A percentile compares a stretch with the other conserved stretches of the same genome.
These are phyloP conservation scores for Aegilops speltoides DNA, from an alignment of 176 grass and related monocot species.

Conservation along the genomic window DNA sequence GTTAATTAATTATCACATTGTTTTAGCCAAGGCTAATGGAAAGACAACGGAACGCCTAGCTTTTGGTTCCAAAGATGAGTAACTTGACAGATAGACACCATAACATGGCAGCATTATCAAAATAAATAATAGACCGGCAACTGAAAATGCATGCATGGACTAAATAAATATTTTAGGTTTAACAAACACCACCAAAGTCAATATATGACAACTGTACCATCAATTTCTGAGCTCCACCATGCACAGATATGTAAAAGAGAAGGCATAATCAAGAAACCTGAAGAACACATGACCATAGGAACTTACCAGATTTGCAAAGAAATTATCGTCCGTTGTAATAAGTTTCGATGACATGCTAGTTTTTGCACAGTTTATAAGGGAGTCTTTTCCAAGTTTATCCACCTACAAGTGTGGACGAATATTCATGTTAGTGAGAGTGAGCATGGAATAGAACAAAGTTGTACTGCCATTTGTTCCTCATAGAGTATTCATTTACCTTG, in stretches of 20 bases:
- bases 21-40: not conserved
- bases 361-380: conserved; percentile 91
- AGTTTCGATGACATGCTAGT: conserved; percentile 99
- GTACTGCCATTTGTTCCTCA: not conserved
- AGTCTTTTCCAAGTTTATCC: conserved; percentile 92
- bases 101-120: no score
- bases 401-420: conserved; percentile 49
- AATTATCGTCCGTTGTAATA: conserved; percentile 74
- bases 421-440: conserved; percentile 1
- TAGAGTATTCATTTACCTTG: conserved; percentile 47
- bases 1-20: not conserved
- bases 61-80: not conserved
- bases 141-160: not conserved
- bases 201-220: not conserved
- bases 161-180: not conserved
- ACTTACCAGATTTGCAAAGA: conserved; percentile 86
- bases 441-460: not conserved
- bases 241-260: not conserved
- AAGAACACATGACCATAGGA: not conserved
- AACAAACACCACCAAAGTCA: not conserved
- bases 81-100: no score
- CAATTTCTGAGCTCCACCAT: not conserved
- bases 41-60: not conserved
- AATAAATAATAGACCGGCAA: no score
- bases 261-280: not conserved